phyloP scores from a whole-genome alignment of 345 rosid genomes.

The Murraya koenigii region DNA sequence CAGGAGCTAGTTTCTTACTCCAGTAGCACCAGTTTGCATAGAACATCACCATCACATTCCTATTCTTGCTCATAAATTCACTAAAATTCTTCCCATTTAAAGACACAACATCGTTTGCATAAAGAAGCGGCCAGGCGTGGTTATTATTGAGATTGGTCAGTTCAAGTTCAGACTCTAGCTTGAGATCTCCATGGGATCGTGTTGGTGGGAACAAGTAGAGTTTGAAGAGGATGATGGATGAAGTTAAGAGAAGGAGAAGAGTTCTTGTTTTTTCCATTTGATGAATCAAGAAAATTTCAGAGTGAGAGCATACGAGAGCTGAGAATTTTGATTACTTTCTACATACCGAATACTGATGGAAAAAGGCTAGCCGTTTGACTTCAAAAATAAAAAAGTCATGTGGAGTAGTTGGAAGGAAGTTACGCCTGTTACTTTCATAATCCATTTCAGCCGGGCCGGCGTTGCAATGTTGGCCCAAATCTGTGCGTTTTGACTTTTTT shows the following conservation, averaged over 20 bases:
- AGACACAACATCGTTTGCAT: neutral
- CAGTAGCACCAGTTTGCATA: conserved; percentile 54
- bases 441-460: neutral
- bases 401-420: neutral
- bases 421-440: neutral
- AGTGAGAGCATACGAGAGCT: neutral
- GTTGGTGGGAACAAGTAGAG: neutral
- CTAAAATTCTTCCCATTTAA: neutral
- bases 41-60: conserved; percentile 25
- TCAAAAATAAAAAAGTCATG: neutral
- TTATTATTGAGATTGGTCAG: neutral
- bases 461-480: neutral
- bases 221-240: neutral
- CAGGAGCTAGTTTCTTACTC: conserved; percentile 37
- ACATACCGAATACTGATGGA: neutral
- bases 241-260: neutral
- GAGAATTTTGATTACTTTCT: neutral
- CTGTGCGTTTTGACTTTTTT: too few species aligned
- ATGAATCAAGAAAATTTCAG: neutral
- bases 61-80: neutral
- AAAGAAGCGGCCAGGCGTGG: neutral
- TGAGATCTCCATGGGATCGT: neutral
- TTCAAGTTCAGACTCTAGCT: neutral
- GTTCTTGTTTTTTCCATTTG: neutral
- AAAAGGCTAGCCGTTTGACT: neutral